Evolutionary conservation across 345 rosid species (phyloP), one percentile per base, ranked within the genome.

Genomic region (Capsella bursapastoris): DNA sequence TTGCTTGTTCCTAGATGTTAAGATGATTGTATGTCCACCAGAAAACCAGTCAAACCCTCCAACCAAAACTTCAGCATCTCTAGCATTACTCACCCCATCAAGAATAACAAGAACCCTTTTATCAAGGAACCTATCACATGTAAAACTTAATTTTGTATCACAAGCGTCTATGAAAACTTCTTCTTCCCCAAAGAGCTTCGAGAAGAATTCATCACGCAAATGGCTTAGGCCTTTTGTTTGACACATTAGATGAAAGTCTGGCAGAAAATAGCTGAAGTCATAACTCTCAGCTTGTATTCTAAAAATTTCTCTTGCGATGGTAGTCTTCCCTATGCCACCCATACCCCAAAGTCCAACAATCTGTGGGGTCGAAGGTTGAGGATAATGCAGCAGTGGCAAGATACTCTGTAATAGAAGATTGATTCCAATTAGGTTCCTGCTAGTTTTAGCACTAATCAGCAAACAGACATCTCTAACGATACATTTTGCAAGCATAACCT

Each of bases 291-390:
- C 74, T 52, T 40, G 69, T 4, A 5, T 14, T 60, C 49, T 51
- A 9, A 52, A 75, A 0, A 75, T 43, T 2, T 75, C 74, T 41
- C 40, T 51, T 0, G 68, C 1, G 29, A 75, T 52, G 1, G 43
- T 9, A 0, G 64, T 75, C 32, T 75, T 75, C 38, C 79, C 79
- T 22, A 75, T 61, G 1, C 79, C 79, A 68, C 64, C 69, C 79
- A 59, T 75, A 11, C 79, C 79, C 79, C 79, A 75, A 22, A 75
- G 37, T 34, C 79, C 79, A 50, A 75, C 40, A 68, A 67, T 68
- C 1, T 51, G 68, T 34, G 62, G 31, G 7, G n/a, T n/a, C n/a
- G n/a, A n/a, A n/a, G n/a, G n/a, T 4, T 32, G 74, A 50, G 18
- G 18, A 18, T n/a, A n/a, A n/a, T n/a, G n/a, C n/a, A n/a, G n/a